A percentile compares a stretch with the other conserved stretches of the same genome.
These are phyloP conservation scores for Arthrobotrys sphaeroides DNA, from an alignment of 2,329 filamentous ascomycete species.

Conservation along the genomic window DNA sequence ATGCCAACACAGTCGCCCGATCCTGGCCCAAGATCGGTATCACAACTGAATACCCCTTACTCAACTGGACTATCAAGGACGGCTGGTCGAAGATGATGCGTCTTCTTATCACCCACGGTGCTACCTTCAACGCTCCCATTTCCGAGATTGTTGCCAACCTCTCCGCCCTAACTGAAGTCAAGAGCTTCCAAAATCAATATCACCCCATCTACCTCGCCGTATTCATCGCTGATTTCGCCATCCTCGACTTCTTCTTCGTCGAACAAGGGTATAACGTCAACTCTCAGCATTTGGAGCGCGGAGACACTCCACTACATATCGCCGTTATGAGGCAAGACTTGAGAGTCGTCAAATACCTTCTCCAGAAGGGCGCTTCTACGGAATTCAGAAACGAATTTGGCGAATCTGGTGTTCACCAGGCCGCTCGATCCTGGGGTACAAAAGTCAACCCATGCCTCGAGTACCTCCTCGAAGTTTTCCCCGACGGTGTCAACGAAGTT, in stretches of 20 bases:
- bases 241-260: conserved; percentile 50
- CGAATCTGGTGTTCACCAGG: conserved; percentile 50
- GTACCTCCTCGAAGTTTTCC: conserved; percentile 51
- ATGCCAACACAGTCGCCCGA: conserved; percentile 47
- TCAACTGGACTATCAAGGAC: conserved; percentile 54
- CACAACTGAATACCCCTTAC: conserved; percentile 49
- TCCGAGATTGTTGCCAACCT: conserved; percentile 31
- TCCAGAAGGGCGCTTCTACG: conserved; percentile 43
- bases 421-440: conserved; percentile 46
- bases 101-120: conserved; percentile 40
- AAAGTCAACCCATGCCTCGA: conserved; percentile 53
- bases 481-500: conserved; percentile 49
- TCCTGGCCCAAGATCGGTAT: conserved; percentile 52
- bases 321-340: conserved; percentile 51
- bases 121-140: conserved; percentile 35
- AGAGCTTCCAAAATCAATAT: conserved; percentile 53
- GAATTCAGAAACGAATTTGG: conserved; percentile 49
- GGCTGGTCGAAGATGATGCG: conserved; percentile 53
- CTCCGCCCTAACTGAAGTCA: conserved; percentile 43
- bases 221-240: conserved; percentile 50
- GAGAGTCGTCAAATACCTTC: conserved; percentile 47
- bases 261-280: conserved; percentile 43
- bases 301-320: conserved; percentile 48
- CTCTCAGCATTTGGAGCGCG: conserved; percentile 45
- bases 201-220: conserved; percentile 52